Percentiles rank a stretch among this genome's conserved stretches.
These are phyloP conservation scores for Schwanniomyces pseudopolymorphus DNA, from an alignment of 805 yeast species.

Conservation along the genomic window DNA sequence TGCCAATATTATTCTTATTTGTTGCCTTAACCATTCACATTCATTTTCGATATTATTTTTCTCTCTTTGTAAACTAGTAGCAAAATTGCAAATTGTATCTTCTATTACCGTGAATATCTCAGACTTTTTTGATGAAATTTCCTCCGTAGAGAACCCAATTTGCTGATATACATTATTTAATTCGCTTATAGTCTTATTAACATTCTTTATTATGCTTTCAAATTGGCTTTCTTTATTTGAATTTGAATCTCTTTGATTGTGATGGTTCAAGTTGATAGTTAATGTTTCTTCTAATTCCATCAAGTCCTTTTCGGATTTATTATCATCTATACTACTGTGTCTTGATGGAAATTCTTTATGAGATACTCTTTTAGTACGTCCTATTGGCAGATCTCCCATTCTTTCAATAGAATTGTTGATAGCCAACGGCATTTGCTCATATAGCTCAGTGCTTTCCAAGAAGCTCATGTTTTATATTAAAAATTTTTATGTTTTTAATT, in stretches of 20 bases:
- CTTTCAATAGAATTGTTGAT: not conserved
- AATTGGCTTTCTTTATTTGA: constrained; percentile 16
- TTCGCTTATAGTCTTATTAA: constrained; percentile 38
- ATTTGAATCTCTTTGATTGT: not conserved
- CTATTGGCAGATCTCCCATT: not conserved
- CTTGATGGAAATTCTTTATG: not conserved
- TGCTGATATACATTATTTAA: constrained; percentile 48
- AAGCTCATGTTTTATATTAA: constrained; percentile 8
- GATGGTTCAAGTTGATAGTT: constrained; percentile 5
- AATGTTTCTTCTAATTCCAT: constrained; percentile 8
- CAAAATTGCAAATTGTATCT: constrained; percentile 45
- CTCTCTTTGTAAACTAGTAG: constrained; percentile 32
- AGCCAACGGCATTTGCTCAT: constrained; percentile 4
- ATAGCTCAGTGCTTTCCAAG: constrained; percentile 8
- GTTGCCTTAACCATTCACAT: constrained; percentile 47
- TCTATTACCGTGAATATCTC: constrained; percentile 50
- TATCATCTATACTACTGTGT: not conserved
- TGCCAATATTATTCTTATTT: constrained; percentile 37
- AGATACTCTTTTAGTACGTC: not conserved
- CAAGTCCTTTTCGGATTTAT: constrained; percentile 1
- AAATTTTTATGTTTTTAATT: not conserved
- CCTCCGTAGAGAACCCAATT: constrained; percentile 55
- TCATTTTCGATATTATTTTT: constrained; percentile 39
- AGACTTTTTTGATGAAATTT: constrained; percentile 48
- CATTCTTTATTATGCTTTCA: constrained; percentile 31